Conservation (phyloP, 805 yeast genomes). For the Maudiozyma bulderi region DNA sequence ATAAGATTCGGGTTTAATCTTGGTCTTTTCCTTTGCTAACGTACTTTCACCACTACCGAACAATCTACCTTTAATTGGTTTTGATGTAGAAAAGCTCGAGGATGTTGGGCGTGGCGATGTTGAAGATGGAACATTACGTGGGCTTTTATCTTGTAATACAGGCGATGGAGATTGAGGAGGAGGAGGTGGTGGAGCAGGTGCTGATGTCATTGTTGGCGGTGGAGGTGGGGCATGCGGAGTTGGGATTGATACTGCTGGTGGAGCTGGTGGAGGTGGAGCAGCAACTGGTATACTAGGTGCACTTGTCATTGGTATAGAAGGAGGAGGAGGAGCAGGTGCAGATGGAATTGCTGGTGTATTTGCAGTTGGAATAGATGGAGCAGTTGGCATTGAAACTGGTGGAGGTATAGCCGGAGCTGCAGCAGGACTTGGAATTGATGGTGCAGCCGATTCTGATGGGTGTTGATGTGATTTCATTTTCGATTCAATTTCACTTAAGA, state of each 20-base stretch:
- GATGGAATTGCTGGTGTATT: slow-evolving; percentile 18
- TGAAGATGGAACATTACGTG: background rate
- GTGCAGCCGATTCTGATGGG: slow-evolving; percentile 8
- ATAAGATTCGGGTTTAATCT: slow-evolving; percentile 10
- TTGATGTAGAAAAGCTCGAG: slow-evolving; percentile 1
- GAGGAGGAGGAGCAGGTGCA: slow-evolving; percentile 8
- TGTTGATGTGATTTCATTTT: slow-evolving; percentile 12
- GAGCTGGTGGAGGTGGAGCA: slow-evolving; percentile 21
- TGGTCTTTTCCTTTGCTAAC: slow-evolving; percentile 14
- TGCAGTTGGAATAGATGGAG: slow-evolving; percentile 15
- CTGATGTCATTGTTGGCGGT: background rate
- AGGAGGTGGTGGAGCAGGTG: background rate
- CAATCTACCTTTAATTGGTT: slow-evolving; percentile 11
- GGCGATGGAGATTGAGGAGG: background rate
- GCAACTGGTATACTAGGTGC: slow-evolving; percentile 4
- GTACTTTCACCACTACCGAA: slow-evolving; percentile 23
- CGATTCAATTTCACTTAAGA: slow-evolving; percentile 24
- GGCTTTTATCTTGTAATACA: background rate
- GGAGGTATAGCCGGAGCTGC: slow-evolving; percentile 9
- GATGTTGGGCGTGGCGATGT: background rate
- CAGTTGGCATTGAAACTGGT: slow-evolving; percentile 12
- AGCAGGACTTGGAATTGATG: slow-evolving; percentile 20
- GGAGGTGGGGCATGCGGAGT: slow-evolving; percentile 11
- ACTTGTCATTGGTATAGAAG: slow-evolving; percentile 17
- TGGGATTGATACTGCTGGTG: slow-evolving; percentile 12